A percentile compares a stretch with the other conserved stretches of the same genome.
Conservation (phyloP, 1,284 basidiomycete species). For the Apiotrichum sp. region DNA sequence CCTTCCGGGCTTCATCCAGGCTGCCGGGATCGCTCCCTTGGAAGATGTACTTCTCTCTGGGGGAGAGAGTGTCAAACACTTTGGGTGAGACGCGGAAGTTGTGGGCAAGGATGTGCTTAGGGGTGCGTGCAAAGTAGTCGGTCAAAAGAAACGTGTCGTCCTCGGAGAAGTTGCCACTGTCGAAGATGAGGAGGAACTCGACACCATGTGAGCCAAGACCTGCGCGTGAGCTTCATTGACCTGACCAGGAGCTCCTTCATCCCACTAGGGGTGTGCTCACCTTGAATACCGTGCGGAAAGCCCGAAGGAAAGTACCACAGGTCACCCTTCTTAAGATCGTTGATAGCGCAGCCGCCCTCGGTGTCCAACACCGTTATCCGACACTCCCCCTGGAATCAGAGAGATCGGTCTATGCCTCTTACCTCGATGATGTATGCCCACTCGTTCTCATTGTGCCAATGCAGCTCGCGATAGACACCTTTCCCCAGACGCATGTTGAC, state of each 20-base stretch:
- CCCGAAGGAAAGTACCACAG: constrained; percentile 67
- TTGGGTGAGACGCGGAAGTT: constrained; percentile 58
- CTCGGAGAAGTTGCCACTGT: constrained; percentile 60
- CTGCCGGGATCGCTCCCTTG: constrained; percentile 42
- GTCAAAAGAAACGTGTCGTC: constrained; percentile 60
- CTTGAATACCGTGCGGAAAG: constrained; percentile 55
- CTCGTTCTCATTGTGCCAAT: constrained; percentile 67
- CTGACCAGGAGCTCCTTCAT: neutral
- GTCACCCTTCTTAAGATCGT: constrained; percentile 38
- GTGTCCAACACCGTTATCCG: constrained; percentile 59
- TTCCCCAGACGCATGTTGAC: constrained; percentile 65
- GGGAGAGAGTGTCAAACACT: constrained; percentile 49
- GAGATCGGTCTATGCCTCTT: neutral
- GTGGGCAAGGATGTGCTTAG: constrained; percentile 60
- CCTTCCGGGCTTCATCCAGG: constrained; percentile 9
- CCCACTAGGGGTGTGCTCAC: too few species aligned
- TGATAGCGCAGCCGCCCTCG: constrained; percentile 59
- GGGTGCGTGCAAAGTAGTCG: constrained; percentile 54
- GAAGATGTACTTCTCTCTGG: constrained; percentile 60
- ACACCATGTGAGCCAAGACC: constrained; percentile 50
- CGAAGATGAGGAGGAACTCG: constrained; percentile 63
- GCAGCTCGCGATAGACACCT: constrained; percentile 60
- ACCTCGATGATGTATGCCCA: constrained; percentile 35
- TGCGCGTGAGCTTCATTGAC: neutral
- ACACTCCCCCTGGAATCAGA: constrained; percentile 50